A percentile compares a stretch with the other conserved stretches of the same genome.
Evolutionary conservation across 495 filamentous ascomycete genomes (phyloP).

Genomic region (Viridothelium virens): DNA sequence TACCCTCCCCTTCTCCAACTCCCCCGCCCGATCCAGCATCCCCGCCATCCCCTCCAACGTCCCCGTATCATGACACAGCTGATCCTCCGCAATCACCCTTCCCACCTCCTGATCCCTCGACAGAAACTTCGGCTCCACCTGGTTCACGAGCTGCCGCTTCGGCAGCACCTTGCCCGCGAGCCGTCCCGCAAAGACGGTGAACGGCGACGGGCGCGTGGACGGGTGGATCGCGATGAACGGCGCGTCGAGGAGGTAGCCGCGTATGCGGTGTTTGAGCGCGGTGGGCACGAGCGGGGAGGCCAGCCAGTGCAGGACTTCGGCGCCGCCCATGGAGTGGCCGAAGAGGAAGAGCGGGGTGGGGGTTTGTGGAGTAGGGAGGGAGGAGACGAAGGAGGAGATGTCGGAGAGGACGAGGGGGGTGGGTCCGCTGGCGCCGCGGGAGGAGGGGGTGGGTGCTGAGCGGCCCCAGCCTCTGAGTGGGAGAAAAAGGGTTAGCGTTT

Average conservation of each 20-base stretch:
- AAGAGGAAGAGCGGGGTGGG: conserved; percentile 67
- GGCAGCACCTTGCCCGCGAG: conserved; percentile 60
- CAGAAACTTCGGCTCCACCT: conserved; percentile 50
- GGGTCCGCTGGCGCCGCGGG: conserved; percentile 62
- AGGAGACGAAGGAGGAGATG: conserved; percentile 60
- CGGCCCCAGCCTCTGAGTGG: conserved; percentile 47
- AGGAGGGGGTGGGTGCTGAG: conserved; percentile 38
- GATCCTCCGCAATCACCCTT: conserved; percentile 50
- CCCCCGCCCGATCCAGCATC: conserved; percentile 61
- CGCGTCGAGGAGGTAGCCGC: conserved; percentile 59
- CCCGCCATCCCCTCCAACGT: conserved; percentile 67
- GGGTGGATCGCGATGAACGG: conserved; percentile 65
- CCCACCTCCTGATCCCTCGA: conserved; percentile 55
- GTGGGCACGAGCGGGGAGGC: conserved; percentile 33
- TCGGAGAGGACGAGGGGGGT: conserved; percentile 65
- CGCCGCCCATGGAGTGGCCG: conserved; percentile 83
- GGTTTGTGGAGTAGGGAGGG: conserved; percentile 35
- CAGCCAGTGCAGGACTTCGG: conserved; percentile 44
- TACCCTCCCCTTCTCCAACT: conserved; percentile 42
- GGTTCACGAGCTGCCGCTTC: conserved; percentile 47
- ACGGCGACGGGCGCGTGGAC: conserved; percentile 46
- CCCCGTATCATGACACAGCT: conserved; percentile 66
- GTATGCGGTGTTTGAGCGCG: conserved; percentile 38
- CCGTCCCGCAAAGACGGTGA: conserved; percentile 53
- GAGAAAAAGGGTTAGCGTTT: conserved; percentile 20